Conservation (phyloP, 768 basidiomycete genomes). For the Chalciporus sphaerocephalus region DNA sequence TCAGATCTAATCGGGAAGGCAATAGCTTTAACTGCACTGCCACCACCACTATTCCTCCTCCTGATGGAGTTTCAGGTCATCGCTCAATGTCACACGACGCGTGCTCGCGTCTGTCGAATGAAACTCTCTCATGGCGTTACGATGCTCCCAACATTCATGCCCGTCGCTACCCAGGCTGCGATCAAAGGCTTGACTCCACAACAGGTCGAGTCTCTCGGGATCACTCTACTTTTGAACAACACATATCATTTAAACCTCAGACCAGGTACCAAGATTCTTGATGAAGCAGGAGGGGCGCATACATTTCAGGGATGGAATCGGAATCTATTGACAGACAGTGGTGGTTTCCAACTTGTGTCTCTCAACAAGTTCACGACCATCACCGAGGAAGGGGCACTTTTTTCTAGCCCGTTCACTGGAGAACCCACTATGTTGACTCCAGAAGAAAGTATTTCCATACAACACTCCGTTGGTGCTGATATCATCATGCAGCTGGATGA, state of each 20-base stretch:
- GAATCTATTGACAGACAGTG: conserved; percentile 86
- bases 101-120: conserved; percentile 83
- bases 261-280: conserved; percentile 71
- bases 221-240: conserved; percentile 84
- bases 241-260: conserved; percentile 88
- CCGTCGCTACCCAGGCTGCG: conserved; percentile 87
- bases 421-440: conserved; percentile 88
- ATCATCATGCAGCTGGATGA: conserved; percentile 96
- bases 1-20: conserved; percentile 3
- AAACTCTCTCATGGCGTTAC: conserved; percentile 76
- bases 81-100: conserved; percentile 76
- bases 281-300: conserved; percentile 80
- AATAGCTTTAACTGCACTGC: conserved; percentile 9
- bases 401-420: conserved; percentile 80
- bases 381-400: conserved; percentile 85
- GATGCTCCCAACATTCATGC: conserved; percentile 89
- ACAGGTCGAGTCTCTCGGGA: conserved; percentile 76
- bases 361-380: conserved; percentile 80
- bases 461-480: conserved; percentile 87
- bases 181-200: conserved; percentile 88
- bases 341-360: conserved; percentile 86
- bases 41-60: conserved; percentile 2
- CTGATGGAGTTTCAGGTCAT: conserved; percentile 79
- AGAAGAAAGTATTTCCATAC: conserved; percentile 86
- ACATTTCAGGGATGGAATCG: conserved; percentile 84